Base-by-base conservation (phyloP, 2,329 filamentous ascomycete species). In the Phialophora tarda region DNA sequence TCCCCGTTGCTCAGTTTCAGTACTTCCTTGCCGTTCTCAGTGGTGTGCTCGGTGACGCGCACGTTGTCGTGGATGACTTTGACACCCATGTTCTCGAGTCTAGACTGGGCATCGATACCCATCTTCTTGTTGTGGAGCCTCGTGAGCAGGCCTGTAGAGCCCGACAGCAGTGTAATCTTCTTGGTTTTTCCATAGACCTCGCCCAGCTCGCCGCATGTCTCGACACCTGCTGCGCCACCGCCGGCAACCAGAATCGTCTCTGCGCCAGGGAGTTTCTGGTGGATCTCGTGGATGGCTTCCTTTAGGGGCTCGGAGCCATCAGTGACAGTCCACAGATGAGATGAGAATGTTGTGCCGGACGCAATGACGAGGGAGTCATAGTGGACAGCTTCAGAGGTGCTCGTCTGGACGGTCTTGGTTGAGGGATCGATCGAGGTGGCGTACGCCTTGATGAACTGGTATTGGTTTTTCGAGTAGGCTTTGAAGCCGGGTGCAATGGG, bases 341-440 rank as follows among this genome's bases (percentile, higher is more conserved):
- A 68, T 4, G 74, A 73, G 77, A 84, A 83, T 12, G 73, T 79
- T 47, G 82, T 82, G 7, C 85, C 85, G 0, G 84, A 85, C 8
- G 85, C 84, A 65, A 87, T 82, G 57, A 88, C 77, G 2, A 88
- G 78, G n/a, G 83, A 82, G 69, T 86, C 81, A 73, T 84, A 88
- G 2, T 76, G 63, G 11, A 87, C 68, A 4, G 71, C 64, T 24
- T 55, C 66, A 21, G 75, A 74, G 23, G 73, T 74, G 21, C 76
- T 78, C 57, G 74, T 76, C 70, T 85, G 78, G 6, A 88, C 78
- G 1, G 74, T 81, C 32, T 83, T 80, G 23, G 70, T 71, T 2
- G 75, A 69, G 1, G 77, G 74, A 61, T 86, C 79, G 21, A 87
- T 75, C 0, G 76, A 76, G 2, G 79, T 84, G 12, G 81, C 85